Base-by-base conservation (phyloP, 225 moss, liverwort and hornwort genomes). In the Anthoceros angustus region DNA sequence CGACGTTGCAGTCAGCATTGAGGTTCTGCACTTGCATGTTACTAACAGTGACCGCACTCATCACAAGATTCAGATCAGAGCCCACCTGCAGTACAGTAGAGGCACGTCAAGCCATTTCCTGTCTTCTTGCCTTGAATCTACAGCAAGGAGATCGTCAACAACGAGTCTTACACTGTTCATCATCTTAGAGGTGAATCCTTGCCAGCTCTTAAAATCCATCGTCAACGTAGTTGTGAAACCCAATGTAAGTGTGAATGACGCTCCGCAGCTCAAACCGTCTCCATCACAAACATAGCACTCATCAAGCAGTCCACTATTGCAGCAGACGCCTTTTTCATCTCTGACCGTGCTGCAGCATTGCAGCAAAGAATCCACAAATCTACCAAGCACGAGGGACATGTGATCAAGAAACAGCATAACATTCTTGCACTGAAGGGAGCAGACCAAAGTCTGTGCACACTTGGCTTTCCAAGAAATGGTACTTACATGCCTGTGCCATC, bases 281-380 rank as follows among this genome's bases (percentile, higher is more conserved):
- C 55, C 55, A 55, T 55, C 55, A 55, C 55, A 55, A 15, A 55
- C 55, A 55, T 55, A 55, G 55, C 55, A 55, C 14, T 55, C 55
- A 55, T 55, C 55, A 15, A 55, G n/a, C n/a, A 8, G 7, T 7
- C 55, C 55, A 23, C 55, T 55, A 18, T 9, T 9, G 55, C 55
- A 55, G n/a, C 55, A 55, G 12, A 55, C 14, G 55, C 55, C 55
- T 55, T 55, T 55, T 15, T 55, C 55, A 55, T 55, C 55, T 55
- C 55, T 18, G 55, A 55, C 55, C 7, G 55, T 55, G 14, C 55
- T 55, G n/a, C 55, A 55, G 55, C 55, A 55, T 55, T 55, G 55
- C 55, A 55, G 23, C 55, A 55, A 55, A 20, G 55, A 55, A 23
- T 55, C 55, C 55, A 55, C 55, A 20, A 55, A 55, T 55, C 55